Evolutionary conservation across 1,284 basidiomycete species (phyloP).

Genomic region (Meripilus lineatus): DNA sequence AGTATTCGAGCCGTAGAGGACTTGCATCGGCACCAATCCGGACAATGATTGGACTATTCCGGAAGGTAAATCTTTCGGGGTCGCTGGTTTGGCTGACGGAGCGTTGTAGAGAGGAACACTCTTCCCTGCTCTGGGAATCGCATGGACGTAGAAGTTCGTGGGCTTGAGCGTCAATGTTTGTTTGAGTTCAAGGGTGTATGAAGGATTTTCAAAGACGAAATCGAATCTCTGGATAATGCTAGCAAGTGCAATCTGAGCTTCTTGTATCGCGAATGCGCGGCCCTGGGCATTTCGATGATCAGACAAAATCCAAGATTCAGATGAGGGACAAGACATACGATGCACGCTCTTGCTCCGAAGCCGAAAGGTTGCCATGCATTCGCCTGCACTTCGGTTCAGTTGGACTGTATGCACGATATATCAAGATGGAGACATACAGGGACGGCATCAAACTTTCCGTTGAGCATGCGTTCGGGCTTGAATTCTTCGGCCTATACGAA

Average conservation of each 20-base stretch:
- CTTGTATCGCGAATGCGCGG: conserved; percentile 45
- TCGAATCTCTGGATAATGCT: conserved; percentile 42
- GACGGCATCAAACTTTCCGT: conserved; percentile 40
- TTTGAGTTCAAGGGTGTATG: conserved; percentile 39
- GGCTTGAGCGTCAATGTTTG: conserved; percentile 48
- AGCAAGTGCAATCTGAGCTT: conserved; percentile 38
- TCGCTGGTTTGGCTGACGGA: not conserved
- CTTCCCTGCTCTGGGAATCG: conserved; percentile 27
- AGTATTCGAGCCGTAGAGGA: conserved; percentile 46
- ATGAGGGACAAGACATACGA: conserved; percentile 21
- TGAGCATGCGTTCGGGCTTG: conserved; percentile 44
- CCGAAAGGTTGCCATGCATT: conserved; percentile 46
- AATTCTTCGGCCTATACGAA: conserved; percentile 29
- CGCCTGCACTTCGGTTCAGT: conserved; percentile 19
- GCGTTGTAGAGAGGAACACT: not conserved
- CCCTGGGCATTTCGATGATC: conserved; percentile 21
- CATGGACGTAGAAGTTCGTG: conserved; percentile 36
- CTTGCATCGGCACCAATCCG: conserved; percentile 29
- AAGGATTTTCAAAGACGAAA: conserved; percentile 36
- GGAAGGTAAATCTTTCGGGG: not conserved
- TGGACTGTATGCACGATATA: not conserved
- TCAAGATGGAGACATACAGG: conserved; percentile 27
- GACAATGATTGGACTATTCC: conserved; percentile 1
- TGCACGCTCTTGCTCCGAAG: conserved; percentile 39
- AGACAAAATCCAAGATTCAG: not conserved